A percentile compares a stretch with the other conserved stretches of the same genome.
Evolutionary conservation across 805 yeast species (phyloP).

Genomic region (Saccharomycopsis babjevae): DNA sequence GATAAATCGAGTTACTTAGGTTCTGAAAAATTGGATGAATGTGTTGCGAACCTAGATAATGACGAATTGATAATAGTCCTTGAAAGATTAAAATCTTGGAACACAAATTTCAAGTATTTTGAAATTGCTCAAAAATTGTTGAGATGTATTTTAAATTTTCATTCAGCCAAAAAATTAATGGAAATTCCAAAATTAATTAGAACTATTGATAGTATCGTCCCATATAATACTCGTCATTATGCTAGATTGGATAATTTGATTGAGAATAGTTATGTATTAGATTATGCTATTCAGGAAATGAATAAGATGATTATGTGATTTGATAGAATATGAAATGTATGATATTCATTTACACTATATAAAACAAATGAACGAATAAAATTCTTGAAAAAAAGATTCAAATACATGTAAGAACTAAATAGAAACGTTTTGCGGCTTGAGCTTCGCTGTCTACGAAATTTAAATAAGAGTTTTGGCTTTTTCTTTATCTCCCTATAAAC

Average conservation of each 20-base stretch:
- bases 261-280: slow-evolving; percentile 79
- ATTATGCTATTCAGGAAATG: slow-evolving; percentile 42
- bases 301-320: slow-evolving; percentile 7
- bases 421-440: background rate
- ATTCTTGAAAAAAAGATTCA: background rate
- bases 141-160: slow-evolving; percentile 48
- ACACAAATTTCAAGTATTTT: slow-evolving; percentile 74
- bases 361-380: background rate
- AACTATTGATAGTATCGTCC: slow-evolving; percentile 65
- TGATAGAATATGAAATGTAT: background rate
- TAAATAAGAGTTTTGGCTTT: too few relatives aligned
- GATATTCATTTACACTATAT: background rate
- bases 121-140: slow-evolving; percentile 72
- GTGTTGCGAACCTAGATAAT: slow-evolving; percentile 45
- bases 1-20: slow-evolving; percentile 41
- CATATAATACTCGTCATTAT: slow-evolving; percentile 84
- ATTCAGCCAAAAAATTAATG: slow-evolving; percentile 45
- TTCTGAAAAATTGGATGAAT: slow-evolving; percentile 44
- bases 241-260: slow-evolving; percentile 64
- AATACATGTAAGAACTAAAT: background rate
- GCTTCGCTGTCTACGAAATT: too few relatives aligned
- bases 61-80: slow-evolving; percentile 54
- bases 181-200: slow-evolving; percentile 59
- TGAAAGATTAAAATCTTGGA: slow-evolving; percentile 87
- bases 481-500: background rate